A percentile compares a stretch with the other conserved stretches of the same genome.
Conservation (phyloP, 1,284 basidiomycete species). For the Athelia sp. region DNA sequence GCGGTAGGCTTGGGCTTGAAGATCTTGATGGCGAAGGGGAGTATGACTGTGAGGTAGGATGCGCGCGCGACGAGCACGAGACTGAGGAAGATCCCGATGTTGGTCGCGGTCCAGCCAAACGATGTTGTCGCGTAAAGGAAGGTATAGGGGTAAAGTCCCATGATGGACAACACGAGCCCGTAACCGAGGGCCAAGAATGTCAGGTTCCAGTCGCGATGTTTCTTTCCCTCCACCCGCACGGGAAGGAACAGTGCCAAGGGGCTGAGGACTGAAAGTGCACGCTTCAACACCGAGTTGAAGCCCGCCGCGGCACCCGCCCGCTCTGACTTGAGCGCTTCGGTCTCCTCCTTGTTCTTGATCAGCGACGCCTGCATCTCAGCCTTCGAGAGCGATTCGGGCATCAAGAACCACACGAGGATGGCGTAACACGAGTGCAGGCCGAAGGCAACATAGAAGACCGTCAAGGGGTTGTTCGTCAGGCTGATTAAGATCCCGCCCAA, state of each 20-base stretch:
- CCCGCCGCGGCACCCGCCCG: conserved; percentile 5
- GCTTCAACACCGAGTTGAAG: conserved; percentile 20
- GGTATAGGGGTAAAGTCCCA: conserved; percentile 59
- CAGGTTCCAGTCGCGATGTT: conserved; percentile 62
- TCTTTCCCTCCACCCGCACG: conserved; percentile 15
- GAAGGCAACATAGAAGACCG: conserved; percentile 67
- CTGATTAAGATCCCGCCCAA: conserved; percentile 65
- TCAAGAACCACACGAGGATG: conserved; percentile 47
- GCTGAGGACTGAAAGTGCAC: conserved; percentile 50
- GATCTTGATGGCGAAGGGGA: conserved; percentile 60
- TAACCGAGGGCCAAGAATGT: conserved; percentile 51
- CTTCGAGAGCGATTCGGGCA: conserved; percentile 73
- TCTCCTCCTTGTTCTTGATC: conserved; percentile 17
- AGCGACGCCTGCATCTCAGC: conserved; percentile 35
- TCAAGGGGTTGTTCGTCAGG: conserved; percentile 46
- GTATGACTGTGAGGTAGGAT: conserved; percentile 51
- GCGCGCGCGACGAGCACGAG: conserved; percentile 54
- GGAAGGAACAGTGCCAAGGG: conserved; percentile 69
- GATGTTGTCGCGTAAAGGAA: conserved; percentile 65
- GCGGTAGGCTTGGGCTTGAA: conserved; percentile 37
- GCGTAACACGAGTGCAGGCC: conserved; percentile 46
- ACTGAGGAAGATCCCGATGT: conserved; percentile 48
- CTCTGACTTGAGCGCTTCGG: conserved; percentile 11
- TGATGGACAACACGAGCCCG: conserved; percentile 45
- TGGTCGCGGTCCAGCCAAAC: conserved; percentile 71